phyloP scores from a whole-genome alignment of 441 rosid genomes.

The Eutrema salsugineum region DNA sequence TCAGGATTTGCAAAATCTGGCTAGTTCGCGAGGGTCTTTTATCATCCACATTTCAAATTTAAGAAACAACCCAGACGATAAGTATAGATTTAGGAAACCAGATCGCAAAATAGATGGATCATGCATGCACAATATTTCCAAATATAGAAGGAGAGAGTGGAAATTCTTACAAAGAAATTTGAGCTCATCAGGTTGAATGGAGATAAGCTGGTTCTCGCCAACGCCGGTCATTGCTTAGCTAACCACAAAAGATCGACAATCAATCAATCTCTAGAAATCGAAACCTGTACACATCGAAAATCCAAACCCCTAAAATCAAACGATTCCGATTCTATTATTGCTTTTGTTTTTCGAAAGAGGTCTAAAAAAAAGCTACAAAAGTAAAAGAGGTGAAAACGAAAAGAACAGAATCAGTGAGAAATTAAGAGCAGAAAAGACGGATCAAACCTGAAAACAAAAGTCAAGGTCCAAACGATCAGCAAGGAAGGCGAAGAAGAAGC shows the following conservation, averaged over 20 bases:
- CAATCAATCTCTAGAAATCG: conserved; percentile 31
- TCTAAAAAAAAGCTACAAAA: not conserved
- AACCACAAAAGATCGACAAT: conserved; percentile 10
- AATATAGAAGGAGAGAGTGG: not conserved
- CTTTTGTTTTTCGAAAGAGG: not conserved
- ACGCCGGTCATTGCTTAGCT: conserved; percentile 54
- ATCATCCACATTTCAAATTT: not conserved
- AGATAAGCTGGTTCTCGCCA: conserved; percentile 66
- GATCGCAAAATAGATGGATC: not conserved
- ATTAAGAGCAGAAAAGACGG: not conserved
- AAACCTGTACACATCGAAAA: conserved; percentile 20
- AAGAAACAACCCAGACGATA: not conserved
- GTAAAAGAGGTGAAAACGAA: not conserved
- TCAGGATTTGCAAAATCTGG: not conserved
- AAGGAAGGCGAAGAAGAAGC: conserved; percentile 12
- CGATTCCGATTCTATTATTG: not conserved
- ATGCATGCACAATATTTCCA: conserved; percentile 11
- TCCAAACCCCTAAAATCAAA: not conserved
- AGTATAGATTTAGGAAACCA: not conserved
- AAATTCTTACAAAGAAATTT: conserved; percentile 59
- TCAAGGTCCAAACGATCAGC: conserved; percentile 33
- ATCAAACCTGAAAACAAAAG: conserved; percentile 26
- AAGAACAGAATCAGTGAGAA: not conserved
- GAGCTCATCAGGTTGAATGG: conserved; percentile 93
- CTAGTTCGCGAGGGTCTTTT: not conserved